Evolutionary conservation across 2,329 filamentous ascomycete species (phyloP).

Genomic region (Pyrenochaeta sp.): DNA sequence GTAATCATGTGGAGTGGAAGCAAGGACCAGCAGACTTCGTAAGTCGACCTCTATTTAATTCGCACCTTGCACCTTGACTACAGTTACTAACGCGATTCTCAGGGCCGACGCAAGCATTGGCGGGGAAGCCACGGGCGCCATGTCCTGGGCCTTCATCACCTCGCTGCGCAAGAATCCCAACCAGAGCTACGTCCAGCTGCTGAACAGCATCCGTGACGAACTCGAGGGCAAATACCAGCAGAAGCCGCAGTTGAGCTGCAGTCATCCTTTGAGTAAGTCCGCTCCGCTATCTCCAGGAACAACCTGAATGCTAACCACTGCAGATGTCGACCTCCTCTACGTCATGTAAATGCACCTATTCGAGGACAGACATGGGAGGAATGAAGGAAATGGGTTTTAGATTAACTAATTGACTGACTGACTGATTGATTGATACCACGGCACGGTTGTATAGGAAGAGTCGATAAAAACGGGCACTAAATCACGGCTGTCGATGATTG

Average conservation of each 20-base stretch:
- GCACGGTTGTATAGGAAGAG: neutral
- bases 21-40: constrained; percentile 95
- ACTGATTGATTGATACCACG: constrained; percentile 1
- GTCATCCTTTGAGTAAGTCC: constrained; percentile 85
- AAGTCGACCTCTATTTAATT: constrained; percentile 53
- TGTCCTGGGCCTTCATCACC: constrained; percentile 97
- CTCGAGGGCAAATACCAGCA: constrained; percentile 87
- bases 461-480: constrained; percentile 6
- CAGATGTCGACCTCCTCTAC: constrained; percentile 56
- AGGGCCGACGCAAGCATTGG: constrained; percentile 91
- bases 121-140: constrained; percentile 91
- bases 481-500: constrained; percentile 14
- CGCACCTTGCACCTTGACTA: neutral
- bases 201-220: constrained; percentile 95
- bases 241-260: constrained; percentile 95
- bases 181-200: constrained; percentile 93
- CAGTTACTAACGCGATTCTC: neutral
- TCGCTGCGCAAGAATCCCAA: constrained; percentile 91
- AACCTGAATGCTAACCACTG: constrained; percentile 6
- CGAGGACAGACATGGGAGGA: no score
- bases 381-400: no score
- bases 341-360: constrained; percentile 49
- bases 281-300: neutral
- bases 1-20: constrained; percentile 98
- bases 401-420: no score